Percentiles rank a stretch among this genome's conserved stretches.
These are phyloP conservation scores for Colletotrichum sp. DNA, from an alignment of 2,329 filamentous ascomycete genomes.

Conservation along the genomic window DNA sequence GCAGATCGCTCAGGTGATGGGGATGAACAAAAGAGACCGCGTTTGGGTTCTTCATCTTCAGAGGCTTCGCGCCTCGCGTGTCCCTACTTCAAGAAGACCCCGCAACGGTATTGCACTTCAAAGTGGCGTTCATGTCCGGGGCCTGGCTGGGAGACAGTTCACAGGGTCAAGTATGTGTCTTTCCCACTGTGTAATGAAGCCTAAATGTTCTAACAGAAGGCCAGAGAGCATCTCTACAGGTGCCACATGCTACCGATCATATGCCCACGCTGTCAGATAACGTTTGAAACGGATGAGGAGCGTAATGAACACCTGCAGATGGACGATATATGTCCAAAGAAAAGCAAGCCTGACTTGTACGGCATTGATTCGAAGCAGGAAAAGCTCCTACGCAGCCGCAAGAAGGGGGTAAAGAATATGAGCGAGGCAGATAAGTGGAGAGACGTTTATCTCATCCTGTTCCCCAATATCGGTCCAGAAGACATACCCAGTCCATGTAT, in stretches of 20 bases:
- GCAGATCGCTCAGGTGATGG: background rate
- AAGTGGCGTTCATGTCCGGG: background rate
- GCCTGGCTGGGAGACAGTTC: background rate
- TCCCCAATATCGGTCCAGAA: background rate
- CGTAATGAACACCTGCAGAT: background rate
- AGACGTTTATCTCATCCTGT: background rate
- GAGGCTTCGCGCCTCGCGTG: background rate
- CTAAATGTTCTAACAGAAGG: no score
- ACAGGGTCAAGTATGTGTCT: background rate
- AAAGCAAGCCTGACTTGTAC: background rate
- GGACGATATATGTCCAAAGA: background rate
- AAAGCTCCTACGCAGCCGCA: background rate
- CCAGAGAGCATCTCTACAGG: background rate
- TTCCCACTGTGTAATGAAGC: no score
- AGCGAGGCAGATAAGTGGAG: background rate
- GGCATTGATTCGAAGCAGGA: background rate
- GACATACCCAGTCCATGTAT: background rate
- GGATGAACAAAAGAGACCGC: constrained; percentile 33
- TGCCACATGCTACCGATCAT: background rate
- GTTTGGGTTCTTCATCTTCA: background rate
- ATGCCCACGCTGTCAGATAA: background rate
- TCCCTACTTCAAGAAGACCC: background rate
- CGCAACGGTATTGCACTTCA: background rate
- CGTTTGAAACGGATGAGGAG: background rate
- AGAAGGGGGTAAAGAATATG: background rate